phyloP scores from a whole-genome alignment of 345 rosid genomes.

The Capsella bursapastoris region DNA sequence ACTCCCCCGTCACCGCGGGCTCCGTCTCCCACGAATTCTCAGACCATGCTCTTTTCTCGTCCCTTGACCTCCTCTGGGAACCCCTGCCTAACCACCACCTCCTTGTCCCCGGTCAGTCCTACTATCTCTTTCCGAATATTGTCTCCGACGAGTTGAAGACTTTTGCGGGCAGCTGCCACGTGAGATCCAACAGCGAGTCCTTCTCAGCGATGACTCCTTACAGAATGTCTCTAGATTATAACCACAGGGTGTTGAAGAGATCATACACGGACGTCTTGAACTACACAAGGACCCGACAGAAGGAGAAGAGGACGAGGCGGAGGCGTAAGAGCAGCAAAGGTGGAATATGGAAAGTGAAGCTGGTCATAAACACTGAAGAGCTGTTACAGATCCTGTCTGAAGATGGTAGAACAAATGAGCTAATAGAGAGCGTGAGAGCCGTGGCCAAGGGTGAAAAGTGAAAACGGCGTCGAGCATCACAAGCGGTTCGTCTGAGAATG shows the following conservation, averaged over 20 bases:
- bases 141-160: conserved; percentile 36
- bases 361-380: conserved; percentile 70
- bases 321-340: conserved; percentile 25
- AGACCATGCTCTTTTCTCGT: conserved; percentile 61
- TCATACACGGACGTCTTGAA: conserved; percentile 64
- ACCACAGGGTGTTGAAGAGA: conserved; percentile 60
- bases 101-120: conserved; percentile 58
- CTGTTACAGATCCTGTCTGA: conserved; percentile 70
- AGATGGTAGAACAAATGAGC: conserved; percentile 64
- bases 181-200: conserved; percentile 71
- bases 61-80: conserved; percentile 54
- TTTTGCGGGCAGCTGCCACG: conserved; percentile 57
- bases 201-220: conserved; percentile 52
- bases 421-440: conserved; percentile 75
- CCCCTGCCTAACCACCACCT: conserved; percentile 56
- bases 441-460: conserved; percentile 65
- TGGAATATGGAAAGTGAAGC: conserved; percentile 88
- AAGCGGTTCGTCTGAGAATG: conserved; percentile 35
- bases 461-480: conserved; percentile 29
- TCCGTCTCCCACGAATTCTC: conserved; percentile 61
- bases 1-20: conserved; percentile 61
- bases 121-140: conserved; percentile 59
- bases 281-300: conserved; percentile 25
- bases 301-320: conserved; percentile 26
- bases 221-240: conserved; percentile 68